Evolutionary conservation across 2,329 filamentous ascomycete genomes (phyloP).

Genomic region (Colletotrichum cordylinicola): DNA sequence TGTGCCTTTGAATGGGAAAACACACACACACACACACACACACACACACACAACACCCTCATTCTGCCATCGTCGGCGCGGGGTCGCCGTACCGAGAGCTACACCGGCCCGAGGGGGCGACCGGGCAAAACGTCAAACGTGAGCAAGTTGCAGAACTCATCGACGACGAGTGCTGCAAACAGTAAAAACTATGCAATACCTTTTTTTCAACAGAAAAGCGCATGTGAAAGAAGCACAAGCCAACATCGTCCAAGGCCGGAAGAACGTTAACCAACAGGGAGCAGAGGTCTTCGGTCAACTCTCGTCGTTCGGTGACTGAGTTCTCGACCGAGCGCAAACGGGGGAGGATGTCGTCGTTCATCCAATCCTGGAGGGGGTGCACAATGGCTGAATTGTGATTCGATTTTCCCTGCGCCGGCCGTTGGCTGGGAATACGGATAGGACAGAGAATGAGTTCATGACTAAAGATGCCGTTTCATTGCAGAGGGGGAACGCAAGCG

Average conservation of each 20-base stretch:
- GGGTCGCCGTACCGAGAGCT: neutral
- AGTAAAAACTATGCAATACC: neutral
- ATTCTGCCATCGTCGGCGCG: neutral
- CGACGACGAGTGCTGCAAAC: neutral
- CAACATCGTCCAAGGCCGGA: neutral
- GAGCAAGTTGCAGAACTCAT: neutral
- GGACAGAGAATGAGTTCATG: neutral
- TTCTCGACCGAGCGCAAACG: neutral
- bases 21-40: too few species aligned
- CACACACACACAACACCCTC: neutral
- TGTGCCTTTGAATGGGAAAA: neutral
- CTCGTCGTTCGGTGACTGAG: constrained; percentile 1
- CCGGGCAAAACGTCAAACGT: neutral
- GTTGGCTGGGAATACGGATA: neutral
- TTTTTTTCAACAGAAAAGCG: neutral
- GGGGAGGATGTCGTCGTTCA: neutral
- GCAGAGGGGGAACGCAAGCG: neutral
- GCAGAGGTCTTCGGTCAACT: neutral
- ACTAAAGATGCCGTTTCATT: constrained; percentile 17
- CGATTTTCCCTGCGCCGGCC: neutral
- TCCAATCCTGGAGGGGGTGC: constrained; percentile 3
- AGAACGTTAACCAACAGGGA: neutral
- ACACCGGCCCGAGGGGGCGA: neutral
- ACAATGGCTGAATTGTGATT: neutral
- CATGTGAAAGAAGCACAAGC: constrained; percentile 14